Base-by-base conservation (phyloP, 2,329 filamentous ascomycete species). In the Trichothecium sympodiale region DNA sequence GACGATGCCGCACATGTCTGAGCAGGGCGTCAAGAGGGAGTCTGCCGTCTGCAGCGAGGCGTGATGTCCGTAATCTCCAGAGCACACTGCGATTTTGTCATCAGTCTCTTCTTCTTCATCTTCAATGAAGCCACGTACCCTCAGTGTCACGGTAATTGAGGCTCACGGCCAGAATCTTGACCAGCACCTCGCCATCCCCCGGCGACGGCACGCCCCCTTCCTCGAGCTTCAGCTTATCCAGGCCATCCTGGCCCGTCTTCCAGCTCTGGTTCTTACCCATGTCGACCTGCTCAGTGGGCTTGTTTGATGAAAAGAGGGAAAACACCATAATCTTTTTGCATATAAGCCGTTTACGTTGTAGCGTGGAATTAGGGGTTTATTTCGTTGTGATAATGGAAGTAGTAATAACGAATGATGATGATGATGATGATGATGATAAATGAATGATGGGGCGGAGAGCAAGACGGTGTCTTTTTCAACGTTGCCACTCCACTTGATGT, bases 1-100 rank as follows among this genome's bases (percentile, higher is more conserved):
- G 31, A 84, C 61, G 8, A 65, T 64, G 31, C 80, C 80, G 55
- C 77, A 80, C 66, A 80, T 81, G 54, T 85, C 80, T 16, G 77
- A 80, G 54, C 74, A 79, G 2, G 78, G 77, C 2, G 83, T 73
- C 10, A 83, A 46, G 37, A 62, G 40, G 5, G 34, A n/a, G 31
- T 8, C 36, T 55, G 36, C 35, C 53, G 42, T 51, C 55, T 29
- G 53, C 41, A 74, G 57, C 4, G 66, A 64, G 45, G 69, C 66
- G 59, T 83, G 76, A 54, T 83, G 77, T 49, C 64, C 74, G 59
- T 83, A 84, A 10, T 74, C 61, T 20, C 80, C 80, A 60, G 69
- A 77, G 48, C 64, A 65, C 15, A 83, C 79, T 79, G 39, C 1
- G 3, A 17, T 13, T 25, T 30, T 30, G 3, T 17, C 4, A 30